These are phyloP conservation scores for Brassica rapa DNA, from an alignment of 345 rosid genomes.

Conservation along the genomic window DNA sequence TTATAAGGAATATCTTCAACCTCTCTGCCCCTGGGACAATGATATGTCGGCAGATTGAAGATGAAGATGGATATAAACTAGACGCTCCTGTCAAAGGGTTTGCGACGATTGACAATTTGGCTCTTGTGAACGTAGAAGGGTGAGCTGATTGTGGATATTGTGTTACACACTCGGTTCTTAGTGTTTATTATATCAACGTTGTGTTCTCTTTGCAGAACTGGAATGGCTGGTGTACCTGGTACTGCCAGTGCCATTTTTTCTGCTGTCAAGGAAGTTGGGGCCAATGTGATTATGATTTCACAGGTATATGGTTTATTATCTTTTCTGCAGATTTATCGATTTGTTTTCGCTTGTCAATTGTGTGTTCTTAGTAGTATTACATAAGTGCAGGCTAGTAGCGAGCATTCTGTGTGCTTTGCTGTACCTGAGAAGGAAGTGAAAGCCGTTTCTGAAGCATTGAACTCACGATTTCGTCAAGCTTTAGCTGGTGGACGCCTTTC, in stretches of 20 bases:
- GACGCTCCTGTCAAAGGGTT: conserved; percentile 84
- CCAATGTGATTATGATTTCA: conserved; percentile 96
- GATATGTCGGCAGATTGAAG: conserved; percentile 64
- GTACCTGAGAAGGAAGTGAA: conserved; percentile 95
- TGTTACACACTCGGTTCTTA: neutral
- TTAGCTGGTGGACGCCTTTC: conserved; percentile 94
- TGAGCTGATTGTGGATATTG: conserved; percentile 38
- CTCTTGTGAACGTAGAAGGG: conserved; percentile 98
- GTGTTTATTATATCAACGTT: conserved; percentile 22
- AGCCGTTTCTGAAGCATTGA: conserved; percentile 85
- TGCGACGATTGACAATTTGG: conserved; percentile 94
- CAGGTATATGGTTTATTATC: conserved; percentile 45
- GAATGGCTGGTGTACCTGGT: conserved; percentile 99
- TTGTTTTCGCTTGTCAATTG: conserved; percentile 25
- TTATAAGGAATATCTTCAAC: conserved; percentile 91
- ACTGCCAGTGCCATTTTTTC: conserved; percentile 90
- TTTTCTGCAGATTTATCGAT: conserved; percentile 14
- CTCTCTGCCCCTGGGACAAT: conserved; percentile 89
- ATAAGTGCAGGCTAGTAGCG: conserved; percentile 67
- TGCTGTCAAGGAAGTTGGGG: conserved; percentile 96
- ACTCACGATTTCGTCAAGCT: conserved; percentile 83
- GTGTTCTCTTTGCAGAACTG: conserved; percentile 61
- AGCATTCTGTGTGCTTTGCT: conserved; percentile 98
- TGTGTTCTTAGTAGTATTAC: conserved; percentile 33
- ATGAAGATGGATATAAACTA: conserved; percentile 51